Evolutionary conservation across 345 rosid species (phyloP).

Genomic region (Citrus hindsii): DNA sequence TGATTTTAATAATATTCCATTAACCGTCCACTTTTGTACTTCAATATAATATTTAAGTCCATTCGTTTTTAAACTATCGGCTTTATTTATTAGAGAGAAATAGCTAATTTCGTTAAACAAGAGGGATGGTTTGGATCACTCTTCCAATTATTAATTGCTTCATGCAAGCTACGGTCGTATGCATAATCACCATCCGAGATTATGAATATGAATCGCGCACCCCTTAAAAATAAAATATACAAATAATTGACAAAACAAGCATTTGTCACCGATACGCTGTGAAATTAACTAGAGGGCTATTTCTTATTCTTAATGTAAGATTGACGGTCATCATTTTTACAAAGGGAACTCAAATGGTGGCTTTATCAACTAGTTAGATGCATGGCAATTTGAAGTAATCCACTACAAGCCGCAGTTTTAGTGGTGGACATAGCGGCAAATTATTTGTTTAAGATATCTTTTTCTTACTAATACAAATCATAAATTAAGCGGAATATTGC

Average conservation of each 20-base stretch:
- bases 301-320: background rate
- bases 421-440: background rate
- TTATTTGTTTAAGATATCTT: background rate
- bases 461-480: background rate
- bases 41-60: background rate
- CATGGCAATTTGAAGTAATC: background rate
- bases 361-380: background rate
- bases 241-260: too few relatives aligned
- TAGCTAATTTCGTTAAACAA: too few relatives aligned
- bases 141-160: background rate
- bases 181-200: background rate
- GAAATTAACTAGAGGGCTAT: background rate
- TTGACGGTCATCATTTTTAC: background rate
- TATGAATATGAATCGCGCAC: background rate
- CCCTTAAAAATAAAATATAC: background rate
- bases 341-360: background rate
- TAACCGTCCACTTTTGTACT: background rate
- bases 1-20: too few relatives aligned
- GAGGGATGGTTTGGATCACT: too few relatives aligned
- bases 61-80: background rate
- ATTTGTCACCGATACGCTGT: too few relatives aligned
- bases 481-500: constrained; percentile 19
- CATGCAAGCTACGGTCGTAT: background rate
- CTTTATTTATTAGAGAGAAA: too few relatives aligned
- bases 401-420: background rate